phyloP scores from a whole-genome alignment of 176 grass and related monocot species.

The Lolium multiflorum region DNA sequence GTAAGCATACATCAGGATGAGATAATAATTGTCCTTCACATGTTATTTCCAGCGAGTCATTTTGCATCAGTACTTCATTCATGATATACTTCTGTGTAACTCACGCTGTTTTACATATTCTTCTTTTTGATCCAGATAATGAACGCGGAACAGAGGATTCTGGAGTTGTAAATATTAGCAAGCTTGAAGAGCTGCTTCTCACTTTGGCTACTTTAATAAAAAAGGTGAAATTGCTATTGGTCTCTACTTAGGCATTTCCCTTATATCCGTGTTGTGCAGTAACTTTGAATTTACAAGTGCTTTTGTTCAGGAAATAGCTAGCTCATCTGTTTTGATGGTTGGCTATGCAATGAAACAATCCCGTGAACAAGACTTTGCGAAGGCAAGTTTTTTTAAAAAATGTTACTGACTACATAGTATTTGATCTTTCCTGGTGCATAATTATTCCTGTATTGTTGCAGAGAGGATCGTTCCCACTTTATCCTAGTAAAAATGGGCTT shows the following conservation, averaged over 20 bases:
- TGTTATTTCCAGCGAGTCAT: background rate
- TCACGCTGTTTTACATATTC: slow-evolving; percentile 14
- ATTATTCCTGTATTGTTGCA: slow-evolving; percentile 48
- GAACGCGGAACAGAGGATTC: slow-evolving; percentile 26
- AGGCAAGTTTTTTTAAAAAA: slow-evolving; percentile 73
- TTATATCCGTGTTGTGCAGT: background rate
- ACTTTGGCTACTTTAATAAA: slow-evolving; percentile 74
- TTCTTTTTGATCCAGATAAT: slow-evolving; percentile 50
- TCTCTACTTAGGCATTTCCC: slow-evolving; percentile 19
- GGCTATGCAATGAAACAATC: slow-evolving; percentile 96
- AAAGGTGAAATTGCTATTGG: slow-evolving; percentile 52
- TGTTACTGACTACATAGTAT: slow-evolving; percentile 34
- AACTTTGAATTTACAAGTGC: slow-evolving; percentile 9
- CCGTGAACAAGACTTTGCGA: slow-evolving; percentile 91
- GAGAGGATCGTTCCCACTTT: slow-evolving; percentile 89
- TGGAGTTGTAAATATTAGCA: slow-evolving; percentile 60
- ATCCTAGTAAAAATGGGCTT: slow-evolving; percentile 62
- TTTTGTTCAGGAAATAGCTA: slow-evolving; percentile 57
- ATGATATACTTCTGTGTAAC: background rate
- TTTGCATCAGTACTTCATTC: background rate
- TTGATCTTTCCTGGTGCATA: slow-evolving; percentile 21
- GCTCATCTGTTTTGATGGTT: slow-evolving; percentile 61
- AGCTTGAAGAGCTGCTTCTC: slow-evolving; percentile 68
- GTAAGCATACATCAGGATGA: slow-evolving; percentile 45
- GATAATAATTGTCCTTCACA: background rate